A percentile compares a stretch with the other conserved stretches of the same genome.
phyloP scores from a whole-genome alignment of 345 rosid genomes.

The Odontarrhena argentea region DNA sequence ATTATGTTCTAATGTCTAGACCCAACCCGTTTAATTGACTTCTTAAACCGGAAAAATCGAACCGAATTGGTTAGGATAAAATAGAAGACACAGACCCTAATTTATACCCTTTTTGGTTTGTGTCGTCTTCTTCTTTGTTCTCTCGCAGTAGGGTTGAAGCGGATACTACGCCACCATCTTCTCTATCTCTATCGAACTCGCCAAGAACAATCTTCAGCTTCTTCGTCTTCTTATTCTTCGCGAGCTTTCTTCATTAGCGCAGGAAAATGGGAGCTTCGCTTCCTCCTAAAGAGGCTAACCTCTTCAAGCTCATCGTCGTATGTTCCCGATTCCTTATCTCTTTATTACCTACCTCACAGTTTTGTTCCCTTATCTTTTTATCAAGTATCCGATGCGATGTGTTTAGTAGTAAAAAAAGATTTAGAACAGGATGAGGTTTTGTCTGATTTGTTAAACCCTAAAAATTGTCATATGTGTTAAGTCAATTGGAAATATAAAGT shows the following conservation, averaged over 20 bases:
- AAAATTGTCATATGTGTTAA: conserved; percentile 28
- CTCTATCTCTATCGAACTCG: conserved; percentile 15
- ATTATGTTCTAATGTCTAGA: no score
- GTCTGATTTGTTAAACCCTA: conserved; percentile 31
- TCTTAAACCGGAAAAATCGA: conserved; percentile 19
- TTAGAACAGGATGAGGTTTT: conserved; percentile 5
- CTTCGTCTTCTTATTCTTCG: conserved; percentile 29
- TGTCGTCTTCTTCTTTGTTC: conserved; percentile 31
- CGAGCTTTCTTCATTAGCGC: conserved; percentile 32
- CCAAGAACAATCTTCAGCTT: conserved; percentile 13
- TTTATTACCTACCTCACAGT: conserved; percentile 16
- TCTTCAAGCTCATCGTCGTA: conserved; percentile 99
- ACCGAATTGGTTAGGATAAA: conserved; percentile 35
- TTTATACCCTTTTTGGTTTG: conserved; percentile 29
- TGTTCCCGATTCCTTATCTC: conserved; percentile 45
- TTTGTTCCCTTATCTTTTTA: not conserved
- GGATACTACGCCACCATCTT: conserved; percentile 65
- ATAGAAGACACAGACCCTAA: conserved; percentile 37
- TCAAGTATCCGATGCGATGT: conserved; percentile 15
- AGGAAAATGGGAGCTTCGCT: conserved; percentile 85
- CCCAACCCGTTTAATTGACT: no score
- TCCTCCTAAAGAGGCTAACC: conserved; percentile 99
- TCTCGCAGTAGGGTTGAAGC: conserved; percentile 73
- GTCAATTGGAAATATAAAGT: conserved; percentile 11
- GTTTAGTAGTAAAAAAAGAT: not conserved